Evolutionary conservation across 768 basidiomycete genomes (phyloP), one percentile per base, ranked within the genome.

Genomic region (Termitomyces sp.): DNA sequence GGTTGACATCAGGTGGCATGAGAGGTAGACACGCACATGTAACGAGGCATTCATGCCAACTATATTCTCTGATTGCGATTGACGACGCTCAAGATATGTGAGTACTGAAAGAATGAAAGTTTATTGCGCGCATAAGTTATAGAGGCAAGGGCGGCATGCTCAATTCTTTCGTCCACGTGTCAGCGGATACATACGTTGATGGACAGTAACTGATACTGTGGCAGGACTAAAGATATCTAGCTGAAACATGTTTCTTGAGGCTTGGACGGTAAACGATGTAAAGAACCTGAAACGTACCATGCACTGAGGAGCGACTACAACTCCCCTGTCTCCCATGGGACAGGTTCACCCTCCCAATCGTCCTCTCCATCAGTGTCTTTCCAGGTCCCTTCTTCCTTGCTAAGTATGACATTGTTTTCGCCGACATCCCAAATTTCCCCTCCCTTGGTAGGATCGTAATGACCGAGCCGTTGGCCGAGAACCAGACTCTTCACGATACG

Each of bases 281-380:
- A 54, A 56, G 58, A 44, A 33, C 38, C 28, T 54, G 53, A 54
- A 58, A 65, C 62, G 59, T 51, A 64, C 64, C 60, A 52, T 63
- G 33, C 26, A 46, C 46, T 44, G 45, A 53, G 22, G 48, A 36
- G 22, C 43, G 9, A 46, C 68, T 79, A 91, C 70, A 92, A 64
- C 64, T 90, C 90, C 53, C 84, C 90, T 9, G 83, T 77, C 70
- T 88, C 88, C 90, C 90, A 92, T 59, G 90, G 86, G 36, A 91
- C 79, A 38, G 87, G 86, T 69, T 91, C 90, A 36, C 87, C 84
- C 70, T 91, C 90, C 90, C 90, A 92, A 61, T 87, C 86, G 44
- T 81, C 80, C 64, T 82, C 84, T 32, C 70, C 76, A 50, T 78
- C 81, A 24, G 65, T 67, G 43, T 71, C 64, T 69, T 68, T 67